Evolutionary conservation across 352 stramenopile species (phyloP).

Genomic region (Phytophthora ohioensis): DNA sequence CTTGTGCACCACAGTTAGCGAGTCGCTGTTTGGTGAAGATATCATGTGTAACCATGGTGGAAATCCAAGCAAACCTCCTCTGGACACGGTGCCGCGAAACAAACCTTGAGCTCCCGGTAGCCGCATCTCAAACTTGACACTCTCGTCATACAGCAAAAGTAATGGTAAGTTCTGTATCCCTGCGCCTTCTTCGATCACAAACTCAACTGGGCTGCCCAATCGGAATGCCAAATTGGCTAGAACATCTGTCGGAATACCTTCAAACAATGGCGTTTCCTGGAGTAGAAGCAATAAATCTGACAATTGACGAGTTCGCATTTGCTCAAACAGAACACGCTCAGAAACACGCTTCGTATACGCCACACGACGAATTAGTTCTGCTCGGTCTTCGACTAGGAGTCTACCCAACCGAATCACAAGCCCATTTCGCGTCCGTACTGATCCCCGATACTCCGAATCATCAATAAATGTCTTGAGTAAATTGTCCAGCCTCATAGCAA

Average conservation of each 20-base stretch:
- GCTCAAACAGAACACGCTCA: constrained; percentile 26
- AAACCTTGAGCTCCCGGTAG: background rate
- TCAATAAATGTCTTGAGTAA: constrained; percentile 23
- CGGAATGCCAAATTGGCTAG: constrained; percentile 32
- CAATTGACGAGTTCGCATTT: constrained; percentile 16
- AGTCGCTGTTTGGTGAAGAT: background rate
- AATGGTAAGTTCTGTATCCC: constrained; percentile 15
- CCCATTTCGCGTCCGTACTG: constrained; percentile 16
- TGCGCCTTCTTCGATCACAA: constrained; percentile 3
- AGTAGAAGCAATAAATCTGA: constrained; percentile 26
- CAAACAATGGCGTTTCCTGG: constrained; percentile 27
- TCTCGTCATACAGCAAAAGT: constrained; percentile 22
- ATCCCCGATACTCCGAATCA: constrained; percentile 15
- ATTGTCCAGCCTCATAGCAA: constrained; percentile 17
- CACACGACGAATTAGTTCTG: constrained; percentile 43
- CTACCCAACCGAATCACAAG: constrained; percentile 33
- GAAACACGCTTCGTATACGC: constrained; percentile 33
- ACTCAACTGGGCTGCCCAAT: constrained; percentile 18
- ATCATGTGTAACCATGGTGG: constrained; percentile 15
- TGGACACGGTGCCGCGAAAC: constrained; percentile 15
- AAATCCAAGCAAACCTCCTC: constrained; percentile 29
- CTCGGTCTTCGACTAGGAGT: constrained; percentile 45
- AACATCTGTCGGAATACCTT: constrained; percentile 18
- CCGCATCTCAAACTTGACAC: constrained; percentile 27
- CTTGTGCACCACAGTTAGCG: constrained; percentile 5